Conservation (phyloP, 1,284 basidiomycete genomes). For the Pyrrhoderma lamaoense region DNA sequence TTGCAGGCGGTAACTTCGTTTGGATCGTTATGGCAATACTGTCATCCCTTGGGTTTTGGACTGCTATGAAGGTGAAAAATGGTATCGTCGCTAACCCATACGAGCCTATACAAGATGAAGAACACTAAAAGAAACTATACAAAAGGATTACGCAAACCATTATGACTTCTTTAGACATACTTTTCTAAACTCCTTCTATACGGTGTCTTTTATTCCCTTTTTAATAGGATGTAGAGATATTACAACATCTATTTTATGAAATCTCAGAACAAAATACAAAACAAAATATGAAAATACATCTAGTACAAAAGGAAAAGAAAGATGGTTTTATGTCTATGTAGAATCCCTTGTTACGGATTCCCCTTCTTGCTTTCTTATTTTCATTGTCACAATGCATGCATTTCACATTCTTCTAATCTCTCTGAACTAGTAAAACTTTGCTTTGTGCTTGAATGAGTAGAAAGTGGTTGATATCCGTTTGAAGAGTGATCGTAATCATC, state of each 20-base stretch:
- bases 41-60: conserved; percentile 5
- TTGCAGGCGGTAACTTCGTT: conserved; percentile 13
- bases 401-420: conserved; percentile 14
- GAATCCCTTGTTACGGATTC: too few relatives aligned
- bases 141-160: too few relatives aligned
- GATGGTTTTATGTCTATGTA: too few relatives aligned
- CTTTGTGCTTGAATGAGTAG: neutral
- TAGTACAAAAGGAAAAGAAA: too few relatives aligned
- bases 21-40: conserved; percentile 14
- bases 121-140: neutral
- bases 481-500: neutral
- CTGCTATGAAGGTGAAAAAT: neutral
- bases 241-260: too few relatives aligned
- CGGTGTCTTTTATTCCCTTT: too few relatives aligned
- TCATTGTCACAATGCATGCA: conserved; percentile 4
- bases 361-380: too few relatives aligned
- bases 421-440: neutral
- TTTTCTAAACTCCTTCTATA: too few relatives aligned
- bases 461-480: neutral
- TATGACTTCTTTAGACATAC: too few relatives aligned
- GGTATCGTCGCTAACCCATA: neutral
- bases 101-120: neutral
- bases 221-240: too few relatives aligned
- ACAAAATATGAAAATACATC: too few relatives aligned
- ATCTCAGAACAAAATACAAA: too few relatives aligned